phyloP scores from a whole-genome alignment of 805 yeast genomes.

The Candida succiphila region DNA sequence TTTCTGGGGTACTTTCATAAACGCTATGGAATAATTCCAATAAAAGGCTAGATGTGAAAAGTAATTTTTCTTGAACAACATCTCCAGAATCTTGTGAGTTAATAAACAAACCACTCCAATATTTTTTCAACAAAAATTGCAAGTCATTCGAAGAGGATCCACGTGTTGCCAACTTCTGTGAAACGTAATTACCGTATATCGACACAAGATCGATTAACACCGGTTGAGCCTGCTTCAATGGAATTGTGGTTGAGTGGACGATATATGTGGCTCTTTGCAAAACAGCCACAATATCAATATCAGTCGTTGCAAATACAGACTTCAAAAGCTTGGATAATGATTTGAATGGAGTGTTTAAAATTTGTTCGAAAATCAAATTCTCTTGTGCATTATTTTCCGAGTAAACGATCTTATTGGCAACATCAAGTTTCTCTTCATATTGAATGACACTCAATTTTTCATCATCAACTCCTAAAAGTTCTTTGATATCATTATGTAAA shows the following conservation, averaged over 20 bases:
- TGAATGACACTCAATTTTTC: neutral
- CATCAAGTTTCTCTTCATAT: neutral
- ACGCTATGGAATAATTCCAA: slow-evolving; percentile 14
- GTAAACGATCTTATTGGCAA: neutral
- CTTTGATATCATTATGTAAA: slow-evolving; percentile 8
- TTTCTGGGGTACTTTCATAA: no score
- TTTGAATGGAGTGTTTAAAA: slow-evolving; percentile 21
- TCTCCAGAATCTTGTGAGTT: slow-evolving; percentile 1
- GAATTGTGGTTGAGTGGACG: slow-evolving; percentile 14
- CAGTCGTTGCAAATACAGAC: slow-evolving; percentile 30
- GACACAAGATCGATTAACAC: slow-evolving; percentile 28
- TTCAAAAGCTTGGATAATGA: slow-evolving; percentile 14
- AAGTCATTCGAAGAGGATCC: slow-evolving; percentile 4
- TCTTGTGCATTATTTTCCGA: slow-evolving; percentile 2
- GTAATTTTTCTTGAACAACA: neutral
- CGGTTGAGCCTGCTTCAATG: slow-evolving; percentile 13
- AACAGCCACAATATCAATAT: slow-evolving; percentile 38
- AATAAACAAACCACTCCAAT: slow-evolving; percentile 15
- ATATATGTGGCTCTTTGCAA: slow-evolving; percentile 27
- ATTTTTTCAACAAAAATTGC: slow-evolving; percentile 11
- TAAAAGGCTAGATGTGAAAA: slow-evolving; percentile 12
- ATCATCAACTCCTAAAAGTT: slow-evolving; percentile 7
- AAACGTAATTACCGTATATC: slow-evolving; percentile 32
- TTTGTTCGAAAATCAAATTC: slow-evolving; percentile 24
- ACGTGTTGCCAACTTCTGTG: slow-evolving; percentile 8